phyloP scores from a whole-genome alignment of 1,284 basidiomycete genomes.

The Irpex rosettiformis region DNA sequence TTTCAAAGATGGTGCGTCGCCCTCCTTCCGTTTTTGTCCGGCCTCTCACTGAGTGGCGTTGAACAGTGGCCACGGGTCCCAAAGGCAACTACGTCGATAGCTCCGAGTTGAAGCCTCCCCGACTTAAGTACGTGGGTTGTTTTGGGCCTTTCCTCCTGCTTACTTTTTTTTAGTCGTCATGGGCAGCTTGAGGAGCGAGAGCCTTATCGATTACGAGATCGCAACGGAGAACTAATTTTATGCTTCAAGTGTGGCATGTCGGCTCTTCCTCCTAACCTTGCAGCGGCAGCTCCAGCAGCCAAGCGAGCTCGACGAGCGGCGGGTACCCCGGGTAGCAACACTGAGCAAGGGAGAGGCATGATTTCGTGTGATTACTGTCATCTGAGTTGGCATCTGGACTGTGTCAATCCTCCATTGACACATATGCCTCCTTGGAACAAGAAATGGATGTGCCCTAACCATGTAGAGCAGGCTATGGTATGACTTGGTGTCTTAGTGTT shows the following conservation, averaged over 20 bases:
- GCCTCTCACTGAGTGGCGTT: constrained; percentile 14
- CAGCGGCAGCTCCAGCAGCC: constrained; percentile 44
- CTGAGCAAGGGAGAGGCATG: constrained; percentile 59
- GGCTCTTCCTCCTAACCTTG: constrained; percentile 54
- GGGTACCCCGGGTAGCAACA: constrained; percentile 35
- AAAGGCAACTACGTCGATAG: constrained; percentile 78
- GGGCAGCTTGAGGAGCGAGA: constrained; percentile 92
- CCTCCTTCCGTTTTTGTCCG: constrained; percentile 12
- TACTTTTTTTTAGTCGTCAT: constrained; percentile 61
- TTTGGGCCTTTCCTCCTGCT: constrained; percentile 19
- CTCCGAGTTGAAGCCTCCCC: constrained; percentile 72
- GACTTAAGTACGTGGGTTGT: constrained; percentile 63
- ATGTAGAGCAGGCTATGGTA: constrained; percentile 79
- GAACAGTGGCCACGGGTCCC: constrained; percentile 65
- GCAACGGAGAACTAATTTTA: constrained; percentile 76
- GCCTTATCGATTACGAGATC: constrained; percentile 83
- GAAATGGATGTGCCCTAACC: constrained; percentile 99
- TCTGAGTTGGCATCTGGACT: constrained; percentile 97
- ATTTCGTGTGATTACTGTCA: constrained; percentile 95
- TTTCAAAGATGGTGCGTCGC: constrained; percentile 77
- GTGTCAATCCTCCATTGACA: constrained; percentile 86
- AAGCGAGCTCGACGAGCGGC: constrained; percentile 51
- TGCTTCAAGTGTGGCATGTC: constrained; percentile 90
- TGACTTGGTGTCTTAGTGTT: constrained; percentile 23
- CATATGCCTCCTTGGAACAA: constrained; percentile 82